Evolutionary conservation across 805 yeast genomes (phyloP), one percentile per base, ranked within the genome.

Genomic region (Metschnikowia cubensis): DNA sequence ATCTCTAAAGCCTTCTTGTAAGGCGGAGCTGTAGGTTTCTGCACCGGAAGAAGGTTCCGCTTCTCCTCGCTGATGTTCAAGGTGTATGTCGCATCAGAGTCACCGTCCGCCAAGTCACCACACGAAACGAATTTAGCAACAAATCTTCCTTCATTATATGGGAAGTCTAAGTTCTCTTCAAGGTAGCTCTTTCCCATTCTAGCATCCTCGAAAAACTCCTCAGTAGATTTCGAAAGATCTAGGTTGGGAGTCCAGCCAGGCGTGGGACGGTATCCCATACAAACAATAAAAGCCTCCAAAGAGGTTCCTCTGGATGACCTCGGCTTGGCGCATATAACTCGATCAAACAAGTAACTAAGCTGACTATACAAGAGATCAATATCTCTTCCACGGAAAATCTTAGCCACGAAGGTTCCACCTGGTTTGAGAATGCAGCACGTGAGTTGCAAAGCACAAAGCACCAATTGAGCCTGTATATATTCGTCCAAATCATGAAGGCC

Each of bases 401-500:
- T 94, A 43, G 99, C 99, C 25, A 91, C 96, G 72, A 94, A 94
- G 0, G 86, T 76, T 47, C 99, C 99, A 35, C 96, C 96, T 13
- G 89, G 86, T 62, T 88, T 82, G 53, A 94, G 75, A 17, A 94
- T 76, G 63, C 96, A 89, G 1, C 97, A 87, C 2, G 98, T 91
- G 49, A 94, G 73, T 61, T 90, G 96, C 49, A 94, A 71, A 1
- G 99, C 99, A 36, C 97, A 85, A 59, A 91, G 73, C 47, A 94
- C 87, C 50, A 94, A 74, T 65, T 94, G 98, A 2, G 96, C 97
- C 71, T 94, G 99, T 50, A 94, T 87, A 64, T 92, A 94, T 67
- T 94, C 99, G 66, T 94, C 99, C 51, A 94, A 73, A 68, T 94
- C 99, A 65, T 94, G 99, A 46, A 94, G 69, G 0, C 99, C 99